Evolutionary conservation across 352 stramenopile genomes (phyloP), one percentile per base, ranked within the genome.

Genomic region (Blastocystis sp.): DNA sequence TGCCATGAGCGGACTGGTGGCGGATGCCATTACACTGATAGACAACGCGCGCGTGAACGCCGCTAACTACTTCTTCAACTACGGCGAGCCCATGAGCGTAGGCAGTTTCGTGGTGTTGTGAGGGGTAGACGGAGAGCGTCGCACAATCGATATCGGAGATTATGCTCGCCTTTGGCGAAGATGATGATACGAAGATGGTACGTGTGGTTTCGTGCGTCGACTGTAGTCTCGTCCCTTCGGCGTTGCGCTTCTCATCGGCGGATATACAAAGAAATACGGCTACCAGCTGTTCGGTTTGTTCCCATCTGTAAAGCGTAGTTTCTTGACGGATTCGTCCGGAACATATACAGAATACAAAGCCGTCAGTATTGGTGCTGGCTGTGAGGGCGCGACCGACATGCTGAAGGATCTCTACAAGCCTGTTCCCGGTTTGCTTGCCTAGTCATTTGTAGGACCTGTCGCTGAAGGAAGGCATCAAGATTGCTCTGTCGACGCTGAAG

Each of bases 61-160:
- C 31, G 98, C 98, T 90, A 98, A 99, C 93, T 96, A 99, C 92
- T 95, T 94, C 90, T 99, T 99, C 93, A 93, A 90, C 24, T 95
- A 96, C 90, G 96, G 98, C 92, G 96, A 99, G 92, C 95, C 95
- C 21, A 97, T 99, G 90, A 96, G 96, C 90, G 95, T 99, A 51
- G 12, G 1, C 19, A 35, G 3, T 66, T 19, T 35, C 21, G 0
- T 78, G 19, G 2, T 19, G 3, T 24, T 29, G 16, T 80, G 19
- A 71, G 6, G 3, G 31, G 31, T 77, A 89, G 79, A 80, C 67
- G 33, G 96, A 98, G 93, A 96, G 96, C 63, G 93, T 99, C 66
- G 98, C 97, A 70, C 97, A 99, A 93, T 95, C 96, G 67, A 95
- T 99, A 80, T 99, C 97, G 92, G 98, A 99, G 92, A 92, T 99